Conservation (phyloP, 495 filamentous ascomycete species). For the Lindgomyces ingoldianus region DNA sequence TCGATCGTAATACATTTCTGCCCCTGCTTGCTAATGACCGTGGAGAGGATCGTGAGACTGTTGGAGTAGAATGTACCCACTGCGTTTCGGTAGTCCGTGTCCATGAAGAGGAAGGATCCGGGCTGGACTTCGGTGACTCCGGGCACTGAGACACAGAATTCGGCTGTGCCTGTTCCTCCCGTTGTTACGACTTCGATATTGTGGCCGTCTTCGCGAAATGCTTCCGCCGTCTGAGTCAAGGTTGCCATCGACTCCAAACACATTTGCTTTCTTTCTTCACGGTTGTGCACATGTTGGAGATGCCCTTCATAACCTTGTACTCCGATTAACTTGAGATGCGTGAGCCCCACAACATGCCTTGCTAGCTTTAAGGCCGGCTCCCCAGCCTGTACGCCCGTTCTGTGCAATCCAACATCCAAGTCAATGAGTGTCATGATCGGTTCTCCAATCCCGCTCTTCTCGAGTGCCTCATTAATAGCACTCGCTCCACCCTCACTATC, state of each 20-base stretch:
- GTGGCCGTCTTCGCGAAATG: slow-evolving; percentile 36
- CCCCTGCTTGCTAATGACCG: slow-evolving; percentile 35
- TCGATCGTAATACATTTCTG: slow-evolving; percentile 32
- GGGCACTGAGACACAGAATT: slow-evolving; percentile 42
- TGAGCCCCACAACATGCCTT: slow-evolving; percentile 1
- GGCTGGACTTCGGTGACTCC: slow-evolving; percentile 46
- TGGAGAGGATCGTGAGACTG: slow-evolving; percentile 35
- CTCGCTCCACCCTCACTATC: slow-evolving; percentile 39
- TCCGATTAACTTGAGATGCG: slow-evolving; percentile 30
- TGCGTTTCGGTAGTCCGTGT: slow-evolving; percentile 44
- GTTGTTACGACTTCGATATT: slow-evolving; percentile 43
- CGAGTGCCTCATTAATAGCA: slow-evolving; percentile 40
- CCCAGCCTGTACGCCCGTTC: slow-evolving; percentile 40
- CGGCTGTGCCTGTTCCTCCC: slow-evolving; percentile 45
- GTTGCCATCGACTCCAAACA: slow-evolving; percentile 42
- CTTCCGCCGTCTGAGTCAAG: slow-evolving; percentile 36
- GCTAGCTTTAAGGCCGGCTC: slow-evolving; percentile 31
- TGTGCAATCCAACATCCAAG: slow-evolving; percentile 42
- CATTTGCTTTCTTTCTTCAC: slow-evolving; percentile 29
- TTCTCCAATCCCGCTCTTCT: slow-evolving; percentile 25
- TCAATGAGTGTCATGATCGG: slow-evolving; percentile 39
- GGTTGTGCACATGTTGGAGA: slow-evolving; percentile 42
- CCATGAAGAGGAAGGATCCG: slow-evolving; percentile 47
- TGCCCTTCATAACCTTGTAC: slow-evolving; percentile 43
- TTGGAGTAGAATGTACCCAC: slow-evolving; percentile 39